phyloP scores from a whole-genome alignment of 2,329 filamentous ascomycete genomes.

The Diaporthe caulivora region DNA sequence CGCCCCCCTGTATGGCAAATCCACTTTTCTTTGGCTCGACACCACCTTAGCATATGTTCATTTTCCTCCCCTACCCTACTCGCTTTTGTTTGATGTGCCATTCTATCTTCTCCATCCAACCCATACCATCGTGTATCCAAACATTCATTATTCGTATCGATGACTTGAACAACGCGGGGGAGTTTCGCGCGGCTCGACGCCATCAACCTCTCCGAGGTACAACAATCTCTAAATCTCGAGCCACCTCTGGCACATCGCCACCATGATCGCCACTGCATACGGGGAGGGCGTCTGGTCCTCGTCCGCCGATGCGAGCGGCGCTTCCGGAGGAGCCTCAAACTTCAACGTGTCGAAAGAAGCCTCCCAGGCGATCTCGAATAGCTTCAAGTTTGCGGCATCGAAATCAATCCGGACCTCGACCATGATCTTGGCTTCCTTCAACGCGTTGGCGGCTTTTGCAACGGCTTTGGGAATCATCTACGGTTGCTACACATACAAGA shows the following conservation, averaged over 20 bases:
- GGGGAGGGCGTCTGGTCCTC: constrained; percentile 23
- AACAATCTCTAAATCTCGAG: constrained; percentile 39
- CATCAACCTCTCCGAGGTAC: constrained; percentile 45
- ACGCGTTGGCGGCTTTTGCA: constrained; percentile 68
- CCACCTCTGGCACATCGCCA: constrained; percentile 29
- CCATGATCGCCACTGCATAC: constrained; percentile 24
- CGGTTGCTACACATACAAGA: constrained; percentile 63
- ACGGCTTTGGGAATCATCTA: constrained; percentile 69
- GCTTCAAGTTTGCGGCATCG: constrained; percentile 64
- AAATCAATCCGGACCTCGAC: constrained; percentile 72
- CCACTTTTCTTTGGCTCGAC: constrained; percentile 24
- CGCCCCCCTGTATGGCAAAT: constrained; percentile 40
- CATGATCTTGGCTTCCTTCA: constrained; percentile 72
- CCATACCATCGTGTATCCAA: constrained; percentile 30
- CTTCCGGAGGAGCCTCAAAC: constrained; percentile 38
- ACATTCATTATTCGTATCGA: constrained; percentile 36
- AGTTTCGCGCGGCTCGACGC: constrained; percentile 48
- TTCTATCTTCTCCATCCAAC: constrained; percentile 34
- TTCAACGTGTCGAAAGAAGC: constrained; percentile 55
- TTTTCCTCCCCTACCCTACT: constrained; percentile 41
- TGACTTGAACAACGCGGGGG: constrained; percentile 40
- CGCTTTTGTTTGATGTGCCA: constrained; percentile 42
- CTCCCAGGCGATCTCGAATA: constrained; percentile 58
- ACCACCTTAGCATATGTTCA: constrained; percentile 54
- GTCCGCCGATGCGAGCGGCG: constrained; percentile 19